phyloP scores from a whole-genome alignment of 2,329 filamentous ascomycete species.

The Cercospora sp. region DNA sequence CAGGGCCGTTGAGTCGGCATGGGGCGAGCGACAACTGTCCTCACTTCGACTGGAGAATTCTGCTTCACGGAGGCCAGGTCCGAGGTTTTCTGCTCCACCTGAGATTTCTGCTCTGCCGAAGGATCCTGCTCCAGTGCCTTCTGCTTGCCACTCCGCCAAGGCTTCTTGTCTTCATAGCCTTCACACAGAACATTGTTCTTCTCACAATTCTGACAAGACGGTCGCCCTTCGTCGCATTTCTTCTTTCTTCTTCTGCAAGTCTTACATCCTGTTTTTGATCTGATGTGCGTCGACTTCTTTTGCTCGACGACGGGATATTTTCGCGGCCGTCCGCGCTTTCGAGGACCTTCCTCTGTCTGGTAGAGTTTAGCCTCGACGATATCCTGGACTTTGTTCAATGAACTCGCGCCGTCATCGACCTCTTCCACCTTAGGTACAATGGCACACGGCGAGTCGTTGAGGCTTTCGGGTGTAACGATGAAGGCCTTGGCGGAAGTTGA shows the following conservation, averaged over 20 bases:
- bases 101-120: not conserved
- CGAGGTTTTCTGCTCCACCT: not conserved
- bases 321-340: slow-evolving; percentile 70
- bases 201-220: slow-evolving; percentile 73
- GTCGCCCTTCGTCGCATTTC: slow-evolving; percentile 57
- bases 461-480: slow-evolving; percentile 22
- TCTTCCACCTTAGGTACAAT: slow-evolving; percentile 56
- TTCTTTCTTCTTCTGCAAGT: slow-evolving; percentile 62
- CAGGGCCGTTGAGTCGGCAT: slow-evolving; percentile 61
- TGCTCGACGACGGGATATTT: slow-evolving; percentile 68
- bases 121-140: slow-evolving; percentile 42
- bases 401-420: slow-evolving; percentile 46
- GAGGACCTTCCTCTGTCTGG: slow-evolving; percentile 39
- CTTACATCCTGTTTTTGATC: slow-evolving; percentile 60
- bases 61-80: not conserved
- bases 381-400: slow-evolving; percentile 41
- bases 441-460: slow-evolving; percentile 21
- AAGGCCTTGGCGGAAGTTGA: slow-evolving; percentile 3
- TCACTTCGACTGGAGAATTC: not conserved
- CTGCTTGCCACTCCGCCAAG: slow-evolving; percentile 85
- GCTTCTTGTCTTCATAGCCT: slow-evolving; percentile 81
- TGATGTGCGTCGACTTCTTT: slow-evolving; percentile 74
- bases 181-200: slow-evolving; percentile 93
- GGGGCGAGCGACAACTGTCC: slow-evolving; percentile 33
- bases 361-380: slow-evolving; percentile 34